These are phyloP conservation scores for Flaveria linearis DNA, from an alignment of 129 eudicot genomes.

Conservation along the genomic window DNA sequence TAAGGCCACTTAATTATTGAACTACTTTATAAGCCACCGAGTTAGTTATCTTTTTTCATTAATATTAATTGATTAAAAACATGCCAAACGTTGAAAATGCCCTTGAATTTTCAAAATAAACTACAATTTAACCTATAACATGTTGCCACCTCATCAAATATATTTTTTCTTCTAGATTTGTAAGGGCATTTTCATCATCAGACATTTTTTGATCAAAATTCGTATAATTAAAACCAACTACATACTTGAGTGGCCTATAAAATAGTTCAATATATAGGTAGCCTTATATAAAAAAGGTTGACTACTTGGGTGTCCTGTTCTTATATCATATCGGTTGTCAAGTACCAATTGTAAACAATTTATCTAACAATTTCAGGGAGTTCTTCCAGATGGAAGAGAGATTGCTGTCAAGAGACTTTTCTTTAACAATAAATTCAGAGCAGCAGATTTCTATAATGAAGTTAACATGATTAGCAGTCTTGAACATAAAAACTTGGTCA, in stretches of 20 bases:
- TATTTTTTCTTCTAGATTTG: background rate
- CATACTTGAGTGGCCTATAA: background rate
- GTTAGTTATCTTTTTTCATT: background rate
- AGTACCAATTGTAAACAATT: background rate
- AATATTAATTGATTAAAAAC: background rate
- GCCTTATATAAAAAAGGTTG: background rate
- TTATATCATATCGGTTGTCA: background rate
- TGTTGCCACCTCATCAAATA: background rate
- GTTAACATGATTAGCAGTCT: slow-evolving; percentile 70
- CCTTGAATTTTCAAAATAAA: background rate
- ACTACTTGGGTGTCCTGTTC: background rate
- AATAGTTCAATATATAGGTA: background rate
- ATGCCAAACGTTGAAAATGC: background rate
- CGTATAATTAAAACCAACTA: background rate
- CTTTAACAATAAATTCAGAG: slow-evolving; percentile 78
- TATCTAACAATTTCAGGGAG: slow-evolving; percentile 49
- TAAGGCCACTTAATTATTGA: background rate
- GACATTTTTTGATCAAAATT: background rate
- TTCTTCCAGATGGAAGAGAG: slow-evolving; percentile 77
- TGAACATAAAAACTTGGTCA: slow-evolving; percentile 72
- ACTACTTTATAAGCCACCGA: background rate
- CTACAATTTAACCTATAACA: background rate
- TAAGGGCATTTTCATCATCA: background rate
- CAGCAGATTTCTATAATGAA: slow-evolving; percentile 90
- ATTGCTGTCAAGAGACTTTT: slow-evolving; percentile 91